Percentiles rank a stretch among this genome's conserved stretches.
Evolutionary conservation across 75 land plant species (phyloP).

Genomic region (Adiantum capillusveneris): DNA sequence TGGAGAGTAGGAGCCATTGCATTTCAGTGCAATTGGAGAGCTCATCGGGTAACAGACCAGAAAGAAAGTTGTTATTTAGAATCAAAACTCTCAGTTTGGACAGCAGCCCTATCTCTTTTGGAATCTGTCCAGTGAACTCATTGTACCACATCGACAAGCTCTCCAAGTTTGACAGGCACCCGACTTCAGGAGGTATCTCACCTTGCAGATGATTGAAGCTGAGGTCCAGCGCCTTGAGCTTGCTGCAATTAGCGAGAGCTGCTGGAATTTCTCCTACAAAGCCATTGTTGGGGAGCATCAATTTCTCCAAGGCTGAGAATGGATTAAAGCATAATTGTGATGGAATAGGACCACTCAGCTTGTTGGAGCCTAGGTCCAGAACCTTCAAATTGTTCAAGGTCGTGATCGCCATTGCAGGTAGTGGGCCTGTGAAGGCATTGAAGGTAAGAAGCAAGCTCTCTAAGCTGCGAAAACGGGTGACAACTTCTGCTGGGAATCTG

Average conservation of each 20-base stretch:
- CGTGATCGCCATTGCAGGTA: slow-evolving; percentile 45
- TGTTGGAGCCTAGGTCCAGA: slow-evolving; percentile 61
- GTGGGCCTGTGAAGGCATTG: slow-evolving; percentile 55
- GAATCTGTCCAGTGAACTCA: slow-evolving; percentile 49
- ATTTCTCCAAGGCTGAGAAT: slow-evolving; percentile 42
- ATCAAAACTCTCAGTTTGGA: slow-evolving; percentile 45
- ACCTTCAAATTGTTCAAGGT: slow-evolving; percentile 32
- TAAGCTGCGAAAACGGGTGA: slow-evolving; percentile 29
- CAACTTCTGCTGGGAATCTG: slow-evolving; percentile 36
- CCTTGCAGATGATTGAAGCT: slow-evolving; percentile 59
- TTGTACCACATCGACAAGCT: slow-evolving; percentile 67
- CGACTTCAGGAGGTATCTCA: slow-evolving; percentile 60
- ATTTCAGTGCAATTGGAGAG: slow-evolving; percentile 61
- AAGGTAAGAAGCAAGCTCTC: slow-evolving; percentile 47
- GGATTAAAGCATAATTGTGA: slow-evolving; percentile 20
- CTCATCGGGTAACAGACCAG: slow-evolving; percentile 51
- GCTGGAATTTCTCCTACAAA: slow-evolving; percentile 53
- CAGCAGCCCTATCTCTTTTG: slow-evolving; percentile 59
- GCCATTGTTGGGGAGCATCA: slow-evolving; percentile 48
- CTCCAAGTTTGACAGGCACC: slow-evolving; percentile 56
- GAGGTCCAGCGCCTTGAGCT: slow-evolving; percentile 49
- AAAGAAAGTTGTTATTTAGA: slow-evolving; percentile 55
- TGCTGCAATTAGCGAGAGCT: slow-evolving; percentile 30
- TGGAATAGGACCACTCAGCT: slow-evolving; percentile 53
- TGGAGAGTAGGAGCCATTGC: slow-evolving; percentile 60